Evolutionary conservation across 176 grass and related monocot genomes (phyloP), one percentile per base, ranked within the genome.

Genomic region (Avena eriantha): DNA sequence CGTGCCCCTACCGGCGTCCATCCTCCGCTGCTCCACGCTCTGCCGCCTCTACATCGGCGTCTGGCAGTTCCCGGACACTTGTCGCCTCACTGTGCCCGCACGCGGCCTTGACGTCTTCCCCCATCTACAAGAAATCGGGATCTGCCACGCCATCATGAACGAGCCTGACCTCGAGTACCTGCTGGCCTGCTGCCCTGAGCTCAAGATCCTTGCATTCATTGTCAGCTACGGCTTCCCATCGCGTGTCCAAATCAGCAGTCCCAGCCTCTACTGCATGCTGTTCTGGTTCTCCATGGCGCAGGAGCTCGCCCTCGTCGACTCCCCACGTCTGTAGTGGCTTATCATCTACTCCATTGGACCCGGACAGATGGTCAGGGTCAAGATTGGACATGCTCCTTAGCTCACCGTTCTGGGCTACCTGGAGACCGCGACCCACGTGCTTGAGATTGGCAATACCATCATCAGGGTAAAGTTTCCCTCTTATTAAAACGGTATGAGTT

Each of bases 211-310:
- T 7, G 56, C 23, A 0, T 22, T 90, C 70, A 8, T 79, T 7
- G 3, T 0, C 3, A 35, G 48, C 63, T 33, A 13, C 0, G 23
- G 53, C 18, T 9, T 17, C 33, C 33, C 83, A 2, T 2, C n/a
- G 29, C 14, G 8, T 6, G 47, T 86, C 49, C 48, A 1, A 22
- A 35, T 90, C 18, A 16, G 14, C 5, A 29, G 56, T 11, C 69
- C n/a, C 34, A 77, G 23, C 35, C 82, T 90, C 11, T 50, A n/a
- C 23, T 81, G 88, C 88, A 49, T 82, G 58, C 48, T 86, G 13
- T 16, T 86, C 13, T 86, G 70, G 78, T 2, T 13, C 14, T 61
- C 23, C 65, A 16, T 46, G 64, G 15, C n/a, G 3, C 0, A 14
- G 4, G 81, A 89, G 8, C 35, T 89, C 54, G 51, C 10, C 29